Conservation (phyloP, 1,139 yeast genomes). For the Debaryomyces coudertii region DNA sequence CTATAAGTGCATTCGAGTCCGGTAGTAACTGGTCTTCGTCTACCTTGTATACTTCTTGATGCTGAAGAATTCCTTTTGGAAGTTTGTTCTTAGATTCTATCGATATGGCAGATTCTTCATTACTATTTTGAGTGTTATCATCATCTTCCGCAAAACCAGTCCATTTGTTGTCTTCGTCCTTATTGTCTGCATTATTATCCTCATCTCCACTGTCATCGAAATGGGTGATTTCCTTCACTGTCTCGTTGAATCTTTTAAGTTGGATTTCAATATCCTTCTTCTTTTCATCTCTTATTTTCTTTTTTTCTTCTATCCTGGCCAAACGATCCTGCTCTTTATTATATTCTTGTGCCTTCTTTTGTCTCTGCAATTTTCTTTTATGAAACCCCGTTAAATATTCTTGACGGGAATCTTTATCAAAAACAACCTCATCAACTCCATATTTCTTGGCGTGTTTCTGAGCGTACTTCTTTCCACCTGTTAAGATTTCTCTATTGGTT, state of each 20-base stretch:
- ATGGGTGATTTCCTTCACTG: constrained; percentile 49
- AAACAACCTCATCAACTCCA: constrained; percentile 78
- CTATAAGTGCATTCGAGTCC: constrained; percentile 50
- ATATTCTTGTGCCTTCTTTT: constrained; percentile 79
- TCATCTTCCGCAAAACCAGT: constrained; percentile 9
- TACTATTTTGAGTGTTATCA: constrained; percentile 15
- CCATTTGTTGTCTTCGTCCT: constrained; percentile 21
- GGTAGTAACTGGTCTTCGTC: constrained; percentile 41
- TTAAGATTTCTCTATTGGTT: constrained; percentile 79
- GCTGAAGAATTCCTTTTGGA: constrained; percentile 45
- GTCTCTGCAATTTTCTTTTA: constrained; percentile 85
- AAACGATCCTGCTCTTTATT: constrained; percentile 76
- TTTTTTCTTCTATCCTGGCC: constrained; percentile 76
- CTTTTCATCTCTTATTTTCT: constrained; percentile 68
- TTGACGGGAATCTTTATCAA: constrained; percentile 70
- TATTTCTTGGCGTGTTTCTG: constrained; percentile 62
- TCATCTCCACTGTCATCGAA: constrained; percentile 37
- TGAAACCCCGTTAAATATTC: constrained; percentile 95
- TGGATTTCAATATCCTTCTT: constrained; percentile 66
- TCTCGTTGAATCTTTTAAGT: constrained; percentile 58
- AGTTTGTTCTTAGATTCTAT: constrained; percentile 31
- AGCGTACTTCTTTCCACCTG: constrained; percentile 86
- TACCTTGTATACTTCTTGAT: constrained; percentile 46
- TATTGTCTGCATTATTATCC: constrained; percentile 32
- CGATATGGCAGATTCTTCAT: constrained; percentile 27